Conservation (phyloP, 2,329 filamentous ascomycete genomes). For the Aaosphaeria arxii region DNA sequence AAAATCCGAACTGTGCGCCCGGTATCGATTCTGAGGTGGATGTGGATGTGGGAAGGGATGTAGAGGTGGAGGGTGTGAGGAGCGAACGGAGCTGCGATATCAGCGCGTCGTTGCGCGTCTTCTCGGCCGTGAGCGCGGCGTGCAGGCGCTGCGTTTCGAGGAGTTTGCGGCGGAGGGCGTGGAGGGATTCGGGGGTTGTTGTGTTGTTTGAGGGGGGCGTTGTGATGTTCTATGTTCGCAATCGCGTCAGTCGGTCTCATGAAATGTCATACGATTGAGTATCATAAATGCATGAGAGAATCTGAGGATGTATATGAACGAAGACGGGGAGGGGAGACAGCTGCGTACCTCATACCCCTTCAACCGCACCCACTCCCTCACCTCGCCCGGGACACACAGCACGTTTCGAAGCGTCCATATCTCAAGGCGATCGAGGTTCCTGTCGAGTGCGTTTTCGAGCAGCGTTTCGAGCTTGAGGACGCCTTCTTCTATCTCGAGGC, state of each 20-base stretch:
- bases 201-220: conserved; percentile 24
- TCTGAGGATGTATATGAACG: neutral
- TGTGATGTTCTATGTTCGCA: conserved; percentile 19
- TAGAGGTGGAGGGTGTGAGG: conserved; percentile 27
- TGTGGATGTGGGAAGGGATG: conserved; percentile 8
- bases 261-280: neutral
- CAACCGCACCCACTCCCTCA: conserved; percentile 74
- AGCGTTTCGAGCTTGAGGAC: conserved; percentile 50
- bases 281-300: too few species aligned
- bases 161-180: conserved; percentile 68
- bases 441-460: conserved; percentile 49
- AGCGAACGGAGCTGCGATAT: conserved; percentile 63
- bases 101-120: conserved; percentile 67
- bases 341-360: conserved; percentile 73
- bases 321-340: neutral
- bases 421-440: conserved; percentile 52
- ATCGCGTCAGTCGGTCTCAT: neutral
- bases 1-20: conserved; percentile 49
- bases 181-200: conserved; percentile 66
- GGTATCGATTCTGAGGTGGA: conserved; percentile 7
- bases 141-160: conserved; percentile 78
- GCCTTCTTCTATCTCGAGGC: conserved; percentile 79
- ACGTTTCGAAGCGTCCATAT: conserved; percentile 86
- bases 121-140: conserved; percentile 65
- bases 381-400: conserved; percentile 54